These are phyloP conservation scores for Hymenoscyphus occultus DNA, from an alignment of 2,329 filamentous ascomycete genomes.

Conservation along the genomic window DNA sequence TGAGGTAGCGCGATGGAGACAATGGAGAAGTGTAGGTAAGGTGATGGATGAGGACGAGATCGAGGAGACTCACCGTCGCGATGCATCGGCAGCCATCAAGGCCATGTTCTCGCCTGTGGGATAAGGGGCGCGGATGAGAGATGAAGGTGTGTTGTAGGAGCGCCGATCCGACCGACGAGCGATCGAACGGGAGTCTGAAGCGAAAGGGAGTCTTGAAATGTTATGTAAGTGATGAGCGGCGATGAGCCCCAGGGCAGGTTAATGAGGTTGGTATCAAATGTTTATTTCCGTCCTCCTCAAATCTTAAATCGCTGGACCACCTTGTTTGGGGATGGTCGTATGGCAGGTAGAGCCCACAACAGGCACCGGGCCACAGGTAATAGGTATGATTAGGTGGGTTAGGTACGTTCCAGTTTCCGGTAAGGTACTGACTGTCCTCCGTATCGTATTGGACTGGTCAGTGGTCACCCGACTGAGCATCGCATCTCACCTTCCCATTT, in stretches of 20 bases:
- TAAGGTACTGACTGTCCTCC: background rate
- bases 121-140: background rate
- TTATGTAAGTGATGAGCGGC: background rate
- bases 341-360: no score
- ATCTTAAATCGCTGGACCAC: conserved; percentile 18
- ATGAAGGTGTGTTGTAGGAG: background rate
- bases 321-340: conserved; percentile 14
- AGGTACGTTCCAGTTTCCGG: no score
- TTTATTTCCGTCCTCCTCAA: conserved; percentile 13
- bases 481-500: conserved; percentile 17
- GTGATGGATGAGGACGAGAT: background rate
- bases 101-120: conserved; percentile 11
- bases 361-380: no score
- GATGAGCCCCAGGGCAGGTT: background rate
- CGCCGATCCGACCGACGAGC: background rate
- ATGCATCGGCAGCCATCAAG: conserved; percentile 31
- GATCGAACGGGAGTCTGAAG: background rate
- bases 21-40: background rate
- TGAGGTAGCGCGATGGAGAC: conserved; percentile 9
- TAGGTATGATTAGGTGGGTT: no score
- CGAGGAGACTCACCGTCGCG: conserved; percentile 28
- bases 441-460: background rate
- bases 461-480: conserved; percentile 15
- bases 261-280: conserved; percentile 2
- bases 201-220: background rate